Conservation (phyloP, 768 basidiomycete species). For the Rubroboletus pulcherrimus region DNA sequence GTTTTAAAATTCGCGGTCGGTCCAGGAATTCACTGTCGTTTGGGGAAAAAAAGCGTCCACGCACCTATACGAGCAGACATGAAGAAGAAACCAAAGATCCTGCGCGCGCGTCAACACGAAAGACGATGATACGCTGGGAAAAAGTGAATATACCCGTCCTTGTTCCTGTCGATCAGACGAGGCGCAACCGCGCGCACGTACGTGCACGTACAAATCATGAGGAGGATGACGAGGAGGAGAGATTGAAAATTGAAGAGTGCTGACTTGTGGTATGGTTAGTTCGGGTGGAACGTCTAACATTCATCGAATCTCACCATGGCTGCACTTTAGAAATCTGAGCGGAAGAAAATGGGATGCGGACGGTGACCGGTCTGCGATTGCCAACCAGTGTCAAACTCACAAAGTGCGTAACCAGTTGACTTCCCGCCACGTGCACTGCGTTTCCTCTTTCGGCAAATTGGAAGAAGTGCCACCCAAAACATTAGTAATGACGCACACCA, state of each 20-base stretch:
- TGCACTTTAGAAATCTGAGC: not conserved
- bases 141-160: conserved; percentile 67
- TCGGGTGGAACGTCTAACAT: not conserved
- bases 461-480: not conserved
- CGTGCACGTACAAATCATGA: conserved; percentile 95
- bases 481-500: not conserved
- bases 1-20: not conserved
- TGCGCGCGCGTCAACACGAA: conserved; percentile 29
- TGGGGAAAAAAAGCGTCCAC: conserved; percentile 23
- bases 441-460: not conserved
- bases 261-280: conserved; percentile 47
- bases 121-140: not conserved
- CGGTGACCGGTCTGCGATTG: not conserved
- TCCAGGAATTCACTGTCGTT: not conserved
- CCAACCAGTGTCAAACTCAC: too few species aligned
- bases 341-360: not conserved
- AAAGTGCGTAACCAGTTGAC: too few species aligned
- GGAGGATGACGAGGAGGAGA: conserved; percentile 85
- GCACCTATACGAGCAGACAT: conserved; percentile 94
- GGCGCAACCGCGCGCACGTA: conserved; percentile 91
- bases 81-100: conserved; percentile 90
- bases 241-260: conserved; percentile 99
- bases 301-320: conserved; percentile 16
- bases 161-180: conserved; percentile 87
- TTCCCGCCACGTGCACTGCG: not conserved